Conservation (phyloP, 495 filamentous ascomycete genomes). For the Penicillium cataractarum region DNA sequence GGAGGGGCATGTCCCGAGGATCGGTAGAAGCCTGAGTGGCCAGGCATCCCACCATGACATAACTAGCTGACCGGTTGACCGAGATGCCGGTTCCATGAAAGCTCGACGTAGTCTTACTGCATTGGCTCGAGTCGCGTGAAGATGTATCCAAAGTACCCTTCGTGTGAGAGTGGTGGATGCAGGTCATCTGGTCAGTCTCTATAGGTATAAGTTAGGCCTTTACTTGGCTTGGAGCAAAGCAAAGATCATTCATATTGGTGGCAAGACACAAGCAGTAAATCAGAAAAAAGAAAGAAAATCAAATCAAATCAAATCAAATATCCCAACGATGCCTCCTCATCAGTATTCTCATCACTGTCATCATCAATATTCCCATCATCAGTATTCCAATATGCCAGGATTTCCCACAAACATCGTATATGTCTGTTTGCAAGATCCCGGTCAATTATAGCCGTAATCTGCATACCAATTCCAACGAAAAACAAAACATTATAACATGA, state of each 20-base stretch:
- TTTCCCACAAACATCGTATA: neutral
- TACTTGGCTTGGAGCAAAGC: slow-evolving; percentile 4
- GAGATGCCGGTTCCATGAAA: neutral
- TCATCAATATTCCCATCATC: neutral
- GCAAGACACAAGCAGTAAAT: neutral
- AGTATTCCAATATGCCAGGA: neutral
- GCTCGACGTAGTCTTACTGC: neutral
- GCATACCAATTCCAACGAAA: neutral
- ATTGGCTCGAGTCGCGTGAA: neutral
- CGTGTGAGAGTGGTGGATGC: neutral
- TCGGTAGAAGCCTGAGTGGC: slow-evolving; percentile 12
- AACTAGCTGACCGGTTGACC: slow-evolving; percentile 14
- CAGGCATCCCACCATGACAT: slow-evolving; percentile 23
- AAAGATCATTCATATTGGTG: neutral
- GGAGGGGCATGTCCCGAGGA: slow-evolving; percentile 30
- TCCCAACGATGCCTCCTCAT: neutral
- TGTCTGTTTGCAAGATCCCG: neutral
- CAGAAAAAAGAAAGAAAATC: neutral
- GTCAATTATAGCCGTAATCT: neutral
- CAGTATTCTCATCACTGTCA: neutral
- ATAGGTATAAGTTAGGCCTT: slow-evolving; percentile 1
- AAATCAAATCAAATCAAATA: neutral
- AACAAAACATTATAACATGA: no score
- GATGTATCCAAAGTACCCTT: neutral
- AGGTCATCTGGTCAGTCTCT: no score